Evolutionary conservation across 768 basidiomycete species (phyloP), one percentile per base, ranked within the genome.

Genomic region (Lactifluus pinguis): DNA sequence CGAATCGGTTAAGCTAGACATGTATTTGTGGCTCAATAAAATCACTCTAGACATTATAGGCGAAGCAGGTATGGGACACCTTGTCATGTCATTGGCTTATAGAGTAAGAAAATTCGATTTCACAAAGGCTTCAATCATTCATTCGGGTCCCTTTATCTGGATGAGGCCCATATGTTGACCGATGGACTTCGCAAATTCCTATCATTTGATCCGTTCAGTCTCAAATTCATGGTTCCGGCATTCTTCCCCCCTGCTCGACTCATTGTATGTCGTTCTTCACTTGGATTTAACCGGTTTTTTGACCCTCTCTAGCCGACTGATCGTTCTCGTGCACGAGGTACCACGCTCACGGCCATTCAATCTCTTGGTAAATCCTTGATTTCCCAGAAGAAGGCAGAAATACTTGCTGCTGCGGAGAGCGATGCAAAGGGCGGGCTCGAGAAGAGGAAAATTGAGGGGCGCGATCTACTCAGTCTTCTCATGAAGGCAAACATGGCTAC

Each of bases 401-500:
- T 77, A 7, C 60, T 65, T 10, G 67, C 69, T 45, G 62, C 72
- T 29, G 69, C 69, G 8, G 70, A 68, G 8, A 49, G 38, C 13
- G 57, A 64, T 50, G 50, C 38, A 10, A 62, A 64, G n/a, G 63
- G 68, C n/a, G 48, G 55, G 45, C 72, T 74, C 10, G 69, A 75
- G 72, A 71, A 74, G 60, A 68, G 70, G n/a, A 66, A 53, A 11
- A 53, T 74, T 10, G 65, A 64, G 0, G 75, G 75, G 19, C 77
- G 81, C 17, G 86, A 87, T 71, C 68, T 89, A 3, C 72, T 88
- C 4, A 82, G 81, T 0, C 66, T 86, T 30, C 73, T 88, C 4
- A 73, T 87, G 47, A 76, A 77, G 60, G 85, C 86, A 4, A 89
- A 88, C 68, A 79, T 84, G 73, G 79, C 82, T 0, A 79, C 77